Conservation (phyloP, 495 filamentous ascomycete genomes). For the Xylaria longipes region DNA sequence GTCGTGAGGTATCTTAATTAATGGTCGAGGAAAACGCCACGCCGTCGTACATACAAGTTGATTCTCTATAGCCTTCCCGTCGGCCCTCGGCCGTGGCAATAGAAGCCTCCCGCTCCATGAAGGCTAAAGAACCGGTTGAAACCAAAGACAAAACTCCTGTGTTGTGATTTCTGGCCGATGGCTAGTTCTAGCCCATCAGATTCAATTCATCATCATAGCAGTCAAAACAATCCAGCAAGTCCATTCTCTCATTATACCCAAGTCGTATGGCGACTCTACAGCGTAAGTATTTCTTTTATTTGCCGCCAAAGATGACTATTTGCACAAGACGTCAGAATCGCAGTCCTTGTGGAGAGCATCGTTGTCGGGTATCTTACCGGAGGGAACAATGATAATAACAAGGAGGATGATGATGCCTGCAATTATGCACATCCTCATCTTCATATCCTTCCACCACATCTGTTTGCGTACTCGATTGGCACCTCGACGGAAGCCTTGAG, state of each 20-base stretch:
- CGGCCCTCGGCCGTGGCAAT: constrained; percentile 20
- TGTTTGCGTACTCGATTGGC: constrained; percentile 95
- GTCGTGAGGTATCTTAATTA: constrained; percentile 46
- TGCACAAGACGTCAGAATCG: constrained; percentile 12
- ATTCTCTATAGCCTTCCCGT: constrained; percentile 22
- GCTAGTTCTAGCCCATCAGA: constrained; percentile 40
- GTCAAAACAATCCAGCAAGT: constrained; percentile 27
- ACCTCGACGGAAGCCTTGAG: constrained; percentile 92
- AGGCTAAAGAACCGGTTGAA: constrained; percentile 34
- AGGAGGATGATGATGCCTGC: constrained; percentile 86
- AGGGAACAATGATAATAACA: constrained; percentile 88
- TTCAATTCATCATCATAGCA: constrained; percentile 37
- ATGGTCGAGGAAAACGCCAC: constrained; percentile 40
- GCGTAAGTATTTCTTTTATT: constrained; percentile 5
- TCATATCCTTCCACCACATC: constrained; percentile 92
- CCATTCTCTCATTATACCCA: constrained; percentile 26
- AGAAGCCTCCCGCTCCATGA: constrained; percentile 23
- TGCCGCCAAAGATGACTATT: constrained; percentile 10
- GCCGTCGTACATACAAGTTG: constrained; percentile 51
- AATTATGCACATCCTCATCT: constrained; percentile 97
- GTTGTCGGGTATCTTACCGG: constrained; percentile 62
- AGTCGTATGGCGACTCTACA: constrained; percentile 22
- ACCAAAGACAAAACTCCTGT: constrained; percentile 41
- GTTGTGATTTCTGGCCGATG: constrained; percentile 30
- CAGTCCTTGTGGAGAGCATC: background rate